Percentiles rank a stretch among this genome's conserved stretches.
Conservation (phyloP, 2,329 filamentous ascomycete genomes). For the Penicillium sp. region DNA sequence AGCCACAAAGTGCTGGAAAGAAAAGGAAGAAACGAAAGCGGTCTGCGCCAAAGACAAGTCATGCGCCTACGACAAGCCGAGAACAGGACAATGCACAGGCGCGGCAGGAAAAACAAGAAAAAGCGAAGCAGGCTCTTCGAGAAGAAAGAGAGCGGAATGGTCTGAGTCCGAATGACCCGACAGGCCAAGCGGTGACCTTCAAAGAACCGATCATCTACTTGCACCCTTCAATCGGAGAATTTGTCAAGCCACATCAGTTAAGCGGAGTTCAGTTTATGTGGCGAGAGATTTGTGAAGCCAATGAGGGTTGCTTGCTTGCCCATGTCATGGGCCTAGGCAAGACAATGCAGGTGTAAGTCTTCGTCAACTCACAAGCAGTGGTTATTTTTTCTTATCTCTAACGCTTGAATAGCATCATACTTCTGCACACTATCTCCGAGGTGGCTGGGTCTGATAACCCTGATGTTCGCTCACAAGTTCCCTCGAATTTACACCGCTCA, state of each 20-base stretch:
- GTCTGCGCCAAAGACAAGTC: too few species aligned
- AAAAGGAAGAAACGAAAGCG: too few species aligned
- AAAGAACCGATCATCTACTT: slow-evolving; percentile 52
- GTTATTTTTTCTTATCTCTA: not conserved
- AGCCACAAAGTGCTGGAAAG: too few species aligned
- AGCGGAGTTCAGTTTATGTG: slow-evolving; percentile 83
- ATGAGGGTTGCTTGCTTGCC: slow-evolving; percentile 74
- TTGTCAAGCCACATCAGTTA: slow-evolving; percentile 77
- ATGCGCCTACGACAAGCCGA: too few species aligned
- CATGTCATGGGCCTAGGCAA: slow-evolving; percentile 93
- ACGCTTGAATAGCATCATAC: slow-evolving; percentile 56
- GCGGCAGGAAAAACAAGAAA: slow-evolving; percentile 55
- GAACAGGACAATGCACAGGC: slow-evolving; percentile 56
- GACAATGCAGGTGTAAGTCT: slow-evolving; percentile 73
- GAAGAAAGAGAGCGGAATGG: slow-evolving; percentile 32
- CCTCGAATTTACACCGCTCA: slow-evolving; percentile 58
- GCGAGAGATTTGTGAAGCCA: slow-evolving; percentile 70
- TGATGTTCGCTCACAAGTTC: slow-evolving; percentile 63
- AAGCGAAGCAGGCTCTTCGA: slow-evolving; percentile 44
- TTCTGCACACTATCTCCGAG: slow-evolving; percentile 72
- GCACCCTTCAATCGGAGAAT: slow-evolving; percentile 59
- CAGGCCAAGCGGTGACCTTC: slow-evolving; percentile 48
- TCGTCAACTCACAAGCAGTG: too few species aligned
- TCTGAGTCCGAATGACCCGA: slow-evolving; percentile 40
- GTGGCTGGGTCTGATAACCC: slow-evolving; percentile 60